Evolutionary conservation across 495 filamentous ascomycete species (phyloP).

Genomic region (Talaromyces thailandensis): DNA sequence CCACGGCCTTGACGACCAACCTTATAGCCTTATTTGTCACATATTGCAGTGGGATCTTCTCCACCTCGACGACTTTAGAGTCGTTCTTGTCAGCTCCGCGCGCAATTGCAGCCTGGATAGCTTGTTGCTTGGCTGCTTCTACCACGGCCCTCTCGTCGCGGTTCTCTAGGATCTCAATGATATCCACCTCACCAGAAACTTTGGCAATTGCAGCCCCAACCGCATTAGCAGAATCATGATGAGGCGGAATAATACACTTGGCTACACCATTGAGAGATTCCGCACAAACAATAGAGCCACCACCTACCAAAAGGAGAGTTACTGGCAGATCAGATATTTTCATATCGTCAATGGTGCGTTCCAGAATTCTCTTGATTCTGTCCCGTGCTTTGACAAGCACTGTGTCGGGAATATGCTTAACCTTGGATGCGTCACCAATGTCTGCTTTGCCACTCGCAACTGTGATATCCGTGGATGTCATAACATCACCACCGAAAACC

Average conservation of each 20-base stretch:
- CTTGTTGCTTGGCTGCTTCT: slow-evolving; percentile 25
- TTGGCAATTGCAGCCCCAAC: slow-evolving; percentile 46
- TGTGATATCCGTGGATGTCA: slow-evolving; percentile 44
- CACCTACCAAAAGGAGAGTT: slow-evolving; percentile 15
- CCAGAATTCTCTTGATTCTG: slow-evolving; percentile 13
- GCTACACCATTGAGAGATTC: slow-evolving; percentile 13
- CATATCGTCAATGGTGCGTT: slow-evolving; percentile 15
- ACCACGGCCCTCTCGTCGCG: slow-evolving; percentile 20
- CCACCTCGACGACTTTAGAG: slow-evolving; percentile 23
- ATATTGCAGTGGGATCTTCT: slow-evolving; percentile 28
- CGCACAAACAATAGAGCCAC: slow-evolving; percentile 15
- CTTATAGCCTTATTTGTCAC: slow-evolving; percentile 24
- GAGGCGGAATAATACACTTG: slow-evolving; percentile 13
- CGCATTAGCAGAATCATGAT: slow-evolving; percentile 43
- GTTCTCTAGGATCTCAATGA: slow-evolving; percentile 29
- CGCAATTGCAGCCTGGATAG: slow-evolving; percentile 28
- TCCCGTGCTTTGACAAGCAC: slow-evolving; percentile 8
- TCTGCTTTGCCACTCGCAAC: slow-evolving; percentile 24
- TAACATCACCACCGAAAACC: slow-evolving; percentile 41
- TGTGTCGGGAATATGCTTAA: slow-evolving; percentile 2
- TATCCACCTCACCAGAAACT: slow-evolving; percentile 39
- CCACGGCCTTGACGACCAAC: slow-evolving; percentile 23
- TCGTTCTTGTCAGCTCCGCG: slow-evolving; percentile 22
- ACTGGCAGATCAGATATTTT: slow-evolving; percentile 16
- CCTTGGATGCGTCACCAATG: slow-evolving; percentile 19